Evolutionary conservation across 495 filamentous ascomycete genomes (phyloP).

Genomic region (Oidiodendron maius): DNA sequence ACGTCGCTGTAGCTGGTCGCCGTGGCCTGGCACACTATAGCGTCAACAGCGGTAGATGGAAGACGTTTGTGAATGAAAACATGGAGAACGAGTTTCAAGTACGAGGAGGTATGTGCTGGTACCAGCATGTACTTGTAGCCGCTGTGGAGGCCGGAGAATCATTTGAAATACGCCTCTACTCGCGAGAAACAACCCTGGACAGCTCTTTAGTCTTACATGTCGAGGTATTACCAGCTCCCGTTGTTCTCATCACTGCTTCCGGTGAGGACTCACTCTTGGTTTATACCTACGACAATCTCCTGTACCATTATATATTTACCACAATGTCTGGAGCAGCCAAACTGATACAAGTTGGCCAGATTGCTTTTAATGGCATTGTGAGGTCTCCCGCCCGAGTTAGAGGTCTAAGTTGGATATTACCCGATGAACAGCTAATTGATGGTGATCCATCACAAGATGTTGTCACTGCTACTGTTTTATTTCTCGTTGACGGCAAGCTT

Average conservation of each 20-base stretch:
- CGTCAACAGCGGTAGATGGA: constrained; percentile 91
- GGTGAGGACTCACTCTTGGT: constrained; percentile 93
- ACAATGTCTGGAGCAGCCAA: constrained; percentile 60
- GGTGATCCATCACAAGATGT: constrained; percentile 97
- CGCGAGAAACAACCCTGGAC: constrained; percentile 76
- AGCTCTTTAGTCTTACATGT: constrained; percentile 63
- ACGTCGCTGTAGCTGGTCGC: constrained; percentile 89
- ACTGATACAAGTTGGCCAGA: constrained; percentile 88
- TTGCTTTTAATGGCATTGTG: constrained; percentile 94
- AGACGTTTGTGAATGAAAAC: constrained; percentile 75
- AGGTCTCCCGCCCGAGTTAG: constrained; percentile 87
- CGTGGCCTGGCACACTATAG: constrained; percentile 95
- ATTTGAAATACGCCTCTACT: constrained; percentile 88
- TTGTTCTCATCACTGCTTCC: constrained; percentile 78
- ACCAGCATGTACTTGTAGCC: constrained; percentile 89
- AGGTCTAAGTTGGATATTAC: constrained; percentile 91
- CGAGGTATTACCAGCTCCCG: constrained; percentile 74
- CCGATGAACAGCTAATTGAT: constrained; percentile 81
- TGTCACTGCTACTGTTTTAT: constrained; percentile 85
- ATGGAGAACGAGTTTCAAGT: constrained; percentile 88
- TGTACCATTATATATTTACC: constrained; percentile 90
- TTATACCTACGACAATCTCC: constrained; percentile 92
- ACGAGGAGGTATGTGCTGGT: constrained; percentile 97
- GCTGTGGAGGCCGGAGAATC: constrained; percentile 81
- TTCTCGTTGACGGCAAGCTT: constrained; percentile 92